These are phyloP conservation scores for Mycosphaerelloides madeirae DNA, from an alignment of 2,329 filamentous ascomycete species.

Conservation along the genomic window DNA sequence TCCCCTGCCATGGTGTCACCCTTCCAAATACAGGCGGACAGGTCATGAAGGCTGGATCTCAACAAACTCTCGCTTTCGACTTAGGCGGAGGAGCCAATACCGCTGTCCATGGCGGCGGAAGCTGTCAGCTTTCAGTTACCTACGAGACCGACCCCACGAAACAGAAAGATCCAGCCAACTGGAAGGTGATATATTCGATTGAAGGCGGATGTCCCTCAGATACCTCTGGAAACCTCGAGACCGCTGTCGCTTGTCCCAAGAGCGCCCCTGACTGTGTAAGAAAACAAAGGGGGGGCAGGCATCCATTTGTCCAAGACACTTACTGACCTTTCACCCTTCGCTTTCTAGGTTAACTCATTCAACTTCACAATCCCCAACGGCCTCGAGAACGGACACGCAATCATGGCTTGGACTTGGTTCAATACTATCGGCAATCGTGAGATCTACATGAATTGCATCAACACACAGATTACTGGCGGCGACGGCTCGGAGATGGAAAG, in stretches of 20 bases:
- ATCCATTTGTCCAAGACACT: no score
- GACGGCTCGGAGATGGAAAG: slow-evolving; percentile 53
- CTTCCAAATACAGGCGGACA: slow-evolving; percentile 45
- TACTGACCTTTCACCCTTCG: no score
- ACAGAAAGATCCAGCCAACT: slow-evolving; percentile 53
- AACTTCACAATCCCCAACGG: slow-evolving; percentile 66
- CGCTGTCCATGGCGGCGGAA: slow-evolving; percentile 84
- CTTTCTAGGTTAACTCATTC: slow-evolving; percentile 60
- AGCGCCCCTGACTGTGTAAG: slow-evolving; percentile 7
- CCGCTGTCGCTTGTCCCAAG: slow-evolving; percentile 24
- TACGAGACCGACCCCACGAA: slow-evolving; percentile 66
- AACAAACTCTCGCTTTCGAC: slow-evolving; percentile 58
- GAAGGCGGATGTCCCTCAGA: slow-evolving; percentile 77
- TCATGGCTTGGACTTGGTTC: slow-evolving; percentile 90
- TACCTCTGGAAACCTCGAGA: slow-evolving; percentile 51
- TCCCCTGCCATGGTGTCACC: slow-evolving; percentile 71
- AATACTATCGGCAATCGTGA: slow-evolving; percentile 90
- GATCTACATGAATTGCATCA: slow-evolving; percentile 96
- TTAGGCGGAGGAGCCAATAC: slow-evolving; percentile 49
- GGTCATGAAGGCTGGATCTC: slow-evolving; percentile 59
- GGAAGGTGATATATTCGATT: slow-evolving; percentile 86
- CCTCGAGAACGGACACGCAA: slow-evolving; percentile 70
- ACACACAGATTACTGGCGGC: slow-evolving; percentile 58
- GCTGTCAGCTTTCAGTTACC: slow-evolving; percentile 83
- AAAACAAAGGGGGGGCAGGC: no score